Percentiles rank a stretch among this genome's conserved stretches.
phyloP scores from a whole-genome alignment of 768 basidiomycete species.

The Termitomyces bulborhizus region DNA sequence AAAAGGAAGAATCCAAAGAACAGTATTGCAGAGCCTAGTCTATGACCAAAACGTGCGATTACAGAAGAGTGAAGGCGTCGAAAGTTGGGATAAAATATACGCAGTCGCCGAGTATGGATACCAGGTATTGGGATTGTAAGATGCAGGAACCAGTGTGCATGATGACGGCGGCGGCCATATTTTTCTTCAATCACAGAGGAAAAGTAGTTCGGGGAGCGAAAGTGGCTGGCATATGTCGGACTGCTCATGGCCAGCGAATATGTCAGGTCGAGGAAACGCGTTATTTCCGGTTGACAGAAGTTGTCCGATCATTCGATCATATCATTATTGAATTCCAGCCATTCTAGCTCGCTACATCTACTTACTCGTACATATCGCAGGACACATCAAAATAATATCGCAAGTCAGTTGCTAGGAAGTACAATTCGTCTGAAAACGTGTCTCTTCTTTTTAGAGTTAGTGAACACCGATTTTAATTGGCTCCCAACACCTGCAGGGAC shows the following conservation, averaged over 20 bases:
- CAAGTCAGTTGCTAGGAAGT: not conserved
- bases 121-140: constrained; percentile 58
- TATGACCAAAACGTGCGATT: constrained; percentile 51
- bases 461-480: constrained; percentile 6
- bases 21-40: constrained; percentile 49
- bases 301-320: not conserved
- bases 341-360: not conserved
- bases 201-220: constrained; percentile 23
- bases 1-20: constrained; percentile 29
- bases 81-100: constrained; percentile 56
- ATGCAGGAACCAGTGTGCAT: constrained; percentile 50
- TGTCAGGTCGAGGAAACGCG: not conserved
- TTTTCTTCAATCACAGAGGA: constrained; percentile 61
- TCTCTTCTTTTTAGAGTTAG: not conserved
- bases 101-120: constrained; percentile 46
- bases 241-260: constrained; percentile 3
- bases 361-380: not conserved
- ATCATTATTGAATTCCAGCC: no score
- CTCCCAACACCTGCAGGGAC: constrained; percentile 33
- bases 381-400: not conserved
- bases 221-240: constrained; percentile 1
- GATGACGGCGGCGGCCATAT: constrained; percentile 39
- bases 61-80: constrained; percentile 51
- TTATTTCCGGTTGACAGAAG: not conserved
- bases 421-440: not conserved